A percentile compares a stretch with the other conserved stretches of the same genome.
phyloP scores from a whole-genome alignment of 2,329 filamentous ascomycete genomes.

The Fusarium sacchari region DNA sequence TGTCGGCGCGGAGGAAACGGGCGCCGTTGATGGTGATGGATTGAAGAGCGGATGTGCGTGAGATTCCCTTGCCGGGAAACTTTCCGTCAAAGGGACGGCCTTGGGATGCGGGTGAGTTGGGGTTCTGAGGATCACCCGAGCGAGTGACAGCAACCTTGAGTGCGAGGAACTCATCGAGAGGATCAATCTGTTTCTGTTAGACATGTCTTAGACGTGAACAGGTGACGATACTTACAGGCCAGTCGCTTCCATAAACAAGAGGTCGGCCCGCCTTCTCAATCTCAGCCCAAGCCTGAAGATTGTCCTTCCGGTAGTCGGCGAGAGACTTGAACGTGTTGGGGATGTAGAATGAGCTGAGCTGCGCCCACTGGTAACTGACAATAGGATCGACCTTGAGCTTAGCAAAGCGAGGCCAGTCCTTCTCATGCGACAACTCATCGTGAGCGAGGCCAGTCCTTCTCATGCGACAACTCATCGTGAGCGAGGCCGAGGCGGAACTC shows the following conservation, averaged over 20 bases:
- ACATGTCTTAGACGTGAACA: neutral
- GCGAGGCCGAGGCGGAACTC: slow-evolving; percentile 41
- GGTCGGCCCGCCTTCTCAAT: slow-evolving; percentile 30
- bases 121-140: slow-evolving; percentile 40
- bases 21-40: slow-evolving; percentile 41
- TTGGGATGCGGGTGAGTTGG: slow-evolving; percentile 38
- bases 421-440: slow-evolving; percentile 36
- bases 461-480: slow-evolving; percentile 39
- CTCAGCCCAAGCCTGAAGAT: slow-evolving; percentile 44
- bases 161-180: slow-evolving; percentile 43
- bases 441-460: slow-evolving; percentile 42
- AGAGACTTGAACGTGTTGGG: slow-evolving; percentile 39
- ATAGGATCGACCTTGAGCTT: slow-evolving; percentile 41
- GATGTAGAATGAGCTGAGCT: slow-evolving; percentile 42
- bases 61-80: slow-evolving; percentile 37
- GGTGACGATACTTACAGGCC: slow-evolving; percentile 34
- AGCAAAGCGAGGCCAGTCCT: slow-evolving; percentile 41
- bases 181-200: slow-evolving; percentile 37
- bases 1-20: slow-evolving; percentile 40
- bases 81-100: slow-evolving; percentile 33
- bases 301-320: slow-evolving; percentile 30
- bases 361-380: slow-evolving; percentile 43
- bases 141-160: slow-evolving; percentile 43
- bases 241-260: slow-evolving; percentile 42
- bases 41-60: slow-evolving; percentile 33